A percentile compares a stretch with the other conserved stretches of the same genome.
Evolutionary conservation across 257 asterid genomes (phyloP).

Genomic region (Ehretia macrophylla): DNA sequence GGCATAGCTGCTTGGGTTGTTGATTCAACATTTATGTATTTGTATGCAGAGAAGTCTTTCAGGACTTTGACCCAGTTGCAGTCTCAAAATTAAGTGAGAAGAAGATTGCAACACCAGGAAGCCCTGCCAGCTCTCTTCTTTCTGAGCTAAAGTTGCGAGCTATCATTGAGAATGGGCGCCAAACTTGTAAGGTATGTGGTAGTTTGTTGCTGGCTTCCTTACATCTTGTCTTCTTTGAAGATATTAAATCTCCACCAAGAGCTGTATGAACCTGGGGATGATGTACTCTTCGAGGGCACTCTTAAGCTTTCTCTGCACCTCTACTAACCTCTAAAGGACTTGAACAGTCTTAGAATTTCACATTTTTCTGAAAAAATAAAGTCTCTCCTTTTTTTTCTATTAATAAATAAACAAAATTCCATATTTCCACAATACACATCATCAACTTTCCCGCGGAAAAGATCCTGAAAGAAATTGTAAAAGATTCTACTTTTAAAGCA

Average conservation of each 20-base stretch:
- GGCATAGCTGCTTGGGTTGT: neutral
- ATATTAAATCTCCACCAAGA: neutral
- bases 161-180: constrained; percentile 40
- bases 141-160: constrained; percentile 40
- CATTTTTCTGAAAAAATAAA: no score
- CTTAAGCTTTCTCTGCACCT: no score
- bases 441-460: no score
- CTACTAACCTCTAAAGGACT: no score
- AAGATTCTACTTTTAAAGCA: no score
- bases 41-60: constrained; percentile 34
- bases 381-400: no score
- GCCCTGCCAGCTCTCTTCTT: constrained; percentile 25
- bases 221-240: neutral
- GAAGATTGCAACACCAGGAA: constrained; percentile 34
- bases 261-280: no score
- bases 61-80: constrained; percentile 34
- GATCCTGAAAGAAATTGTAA: no score
- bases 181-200: constrained; percentile 30
- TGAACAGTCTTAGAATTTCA: no score
- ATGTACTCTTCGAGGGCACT: no score
- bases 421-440: no score
- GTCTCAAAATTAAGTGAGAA: constrained; percentile 38
- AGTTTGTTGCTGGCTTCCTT: neutral
- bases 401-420: no score
- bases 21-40: neutral